Base-by-base conservation (phyloP, 148 eudicot genomes). In the Beta vulgaris region DNA sequence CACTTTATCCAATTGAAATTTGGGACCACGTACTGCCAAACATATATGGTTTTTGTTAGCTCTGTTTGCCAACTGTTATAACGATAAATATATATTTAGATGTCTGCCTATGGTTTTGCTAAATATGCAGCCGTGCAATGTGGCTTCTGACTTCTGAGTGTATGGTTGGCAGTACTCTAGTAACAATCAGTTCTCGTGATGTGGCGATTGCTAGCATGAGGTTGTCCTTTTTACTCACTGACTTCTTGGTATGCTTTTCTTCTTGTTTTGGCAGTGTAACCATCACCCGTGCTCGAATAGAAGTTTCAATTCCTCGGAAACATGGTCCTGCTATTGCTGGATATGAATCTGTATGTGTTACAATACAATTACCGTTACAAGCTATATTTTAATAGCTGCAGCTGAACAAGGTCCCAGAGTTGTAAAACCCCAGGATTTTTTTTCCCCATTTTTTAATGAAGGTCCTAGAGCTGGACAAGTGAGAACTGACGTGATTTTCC, bases 301-400 rank as follows among this genome's bases (percentile, higher is more conserved):
- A 92, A 83, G 87, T 86, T 60, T 90, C 97, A 39, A 95, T 95
- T 85, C 98, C 98, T 73, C 86, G 96, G 78, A 95, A 95, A 82
- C 98, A 95, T 74, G 98, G 97, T 43, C 96, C 98, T 79, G 87
- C 93, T 75, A 81, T 95, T 77, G 97, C 98, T 72, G 98, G 98
- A 74, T 94, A 94, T 85, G 97, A 95, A 82, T 83, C 90, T 64
- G 98, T 94, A 88, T 62, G 96, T 75, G 35, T 36, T 67, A 16
- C 71, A 23, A 14, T 40, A 67, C 53, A 26, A 32, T 76, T 34
- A 19, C 23, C 73, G 40, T n/a, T 44, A 35, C 67, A 36, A 28
- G 48, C 18, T 37, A 28, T 36, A 18, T 61, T 62, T 12, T n/a
- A 11, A 54, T 51, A 60, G 72, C 44, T 19, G 14, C 34, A 31